phyloP scores from a whole-genome alignment of 495 filamentous ascomycete genomes.

The Aspergillus wentii region DNA sequence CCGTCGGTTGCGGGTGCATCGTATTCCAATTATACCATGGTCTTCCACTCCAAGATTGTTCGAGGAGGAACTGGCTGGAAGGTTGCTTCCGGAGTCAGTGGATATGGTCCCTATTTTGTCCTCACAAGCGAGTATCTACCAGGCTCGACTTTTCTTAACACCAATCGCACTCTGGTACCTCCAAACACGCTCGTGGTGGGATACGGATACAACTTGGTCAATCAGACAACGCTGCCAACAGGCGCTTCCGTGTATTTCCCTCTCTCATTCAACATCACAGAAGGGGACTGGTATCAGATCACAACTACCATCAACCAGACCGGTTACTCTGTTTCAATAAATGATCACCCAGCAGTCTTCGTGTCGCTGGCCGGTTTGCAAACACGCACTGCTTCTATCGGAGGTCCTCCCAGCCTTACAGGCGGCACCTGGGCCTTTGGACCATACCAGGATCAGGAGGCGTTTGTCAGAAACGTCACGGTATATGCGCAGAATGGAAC shows the following conservation, averaged over 20 bases:
- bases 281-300: constrained; percentile 10
- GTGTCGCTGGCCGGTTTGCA: constrained; percentile 3
- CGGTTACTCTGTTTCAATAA: constrained; percentile 11
- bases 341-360: constrained; percentile 7
- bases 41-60: constrained; percentile 13
- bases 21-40: constrained; percentile 15
- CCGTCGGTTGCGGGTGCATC: constrained; percentile 5
- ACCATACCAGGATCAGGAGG: constrained; percentile 24
- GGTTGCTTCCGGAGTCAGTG: constrained; percentile 10
- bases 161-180: constrained; percentile 7
- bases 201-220: constrained; percentile 14
- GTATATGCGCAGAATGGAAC: constrained; percentile 23
- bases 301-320: constrained; percentile 11
- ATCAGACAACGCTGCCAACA: constrained; percentile 10
- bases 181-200: constrained; percentile 12
- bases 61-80: constrained; percentile 19
- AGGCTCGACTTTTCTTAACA: constrained; percentile 7
- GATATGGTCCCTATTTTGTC: constrained; percentile 14
- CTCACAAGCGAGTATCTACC: constrained; percentile 8
- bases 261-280: constrained; percentile 7
- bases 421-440: constrained; percentile 30
- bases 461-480: constrained; percentile 24
- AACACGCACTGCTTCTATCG: background rate
- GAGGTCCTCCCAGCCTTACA: constrained; percentile 4
- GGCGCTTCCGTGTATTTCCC: constrained; percentile 5